These are phyloP conservation scores for Wickerhamomyces bovis DNA, from an alignment of 805 yeast genomes.

Conservation along the genomic window DNA sequence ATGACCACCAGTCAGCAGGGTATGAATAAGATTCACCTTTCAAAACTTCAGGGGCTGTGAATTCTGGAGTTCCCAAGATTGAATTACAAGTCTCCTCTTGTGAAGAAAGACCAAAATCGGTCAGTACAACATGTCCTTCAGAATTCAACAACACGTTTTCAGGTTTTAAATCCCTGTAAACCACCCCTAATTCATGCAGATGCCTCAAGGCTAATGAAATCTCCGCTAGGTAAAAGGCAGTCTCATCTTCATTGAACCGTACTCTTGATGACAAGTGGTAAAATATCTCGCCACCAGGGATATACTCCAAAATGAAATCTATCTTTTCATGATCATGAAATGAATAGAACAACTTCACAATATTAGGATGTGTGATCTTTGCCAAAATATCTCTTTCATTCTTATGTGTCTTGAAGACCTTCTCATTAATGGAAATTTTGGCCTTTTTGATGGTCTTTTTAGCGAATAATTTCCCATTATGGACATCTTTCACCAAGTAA, in stretches of 20 bases:
- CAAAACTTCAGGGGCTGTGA: constrained; percentile 80
- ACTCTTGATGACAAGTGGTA: constrained; percentile 33
- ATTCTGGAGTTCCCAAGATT: constrained; percentile 39
- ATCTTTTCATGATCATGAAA: constrained; percentile 75
- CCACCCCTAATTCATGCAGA: constrained; percentile 73
- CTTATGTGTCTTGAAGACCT: constrained; percentile 62
- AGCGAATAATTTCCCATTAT: constrained; percentile 63
- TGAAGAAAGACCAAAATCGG: constrained; percentile 75
- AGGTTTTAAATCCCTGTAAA: constrained; percentile 84
- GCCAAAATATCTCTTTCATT: constrained; percentile 74
- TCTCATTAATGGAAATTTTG: constrained; percentile 49
- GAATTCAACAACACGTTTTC: constrained; percentile 79
- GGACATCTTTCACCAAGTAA: constrained; percentile 60
- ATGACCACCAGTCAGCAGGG: constrained; percentile 88
- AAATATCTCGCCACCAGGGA: constrained; percentile 85
- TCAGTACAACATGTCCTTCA: constrained; percentile 73
- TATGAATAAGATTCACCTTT: constrained; percentile 74
- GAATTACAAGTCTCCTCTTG: constrained; percentile 33
- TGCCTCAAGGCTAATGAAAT: constrained; percentile 73
- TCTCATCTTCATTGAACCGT: constrained; percentile 51
- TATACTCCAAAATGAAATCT: constrained; percentile 71
- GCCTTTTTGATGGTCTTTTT: constrained; percentile 85
- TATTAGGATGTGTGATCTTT: constrained; percentile 69
- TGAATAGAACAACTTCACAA: constrained; percentile 77
- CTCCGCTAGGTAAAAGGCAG: constrained; percentile 76